A percentile compares a stretch with the other conserved stretches of the same genome.
Conservation (phyloP, 805 yeast genomes). For the Starmerella apicola region DNA sequence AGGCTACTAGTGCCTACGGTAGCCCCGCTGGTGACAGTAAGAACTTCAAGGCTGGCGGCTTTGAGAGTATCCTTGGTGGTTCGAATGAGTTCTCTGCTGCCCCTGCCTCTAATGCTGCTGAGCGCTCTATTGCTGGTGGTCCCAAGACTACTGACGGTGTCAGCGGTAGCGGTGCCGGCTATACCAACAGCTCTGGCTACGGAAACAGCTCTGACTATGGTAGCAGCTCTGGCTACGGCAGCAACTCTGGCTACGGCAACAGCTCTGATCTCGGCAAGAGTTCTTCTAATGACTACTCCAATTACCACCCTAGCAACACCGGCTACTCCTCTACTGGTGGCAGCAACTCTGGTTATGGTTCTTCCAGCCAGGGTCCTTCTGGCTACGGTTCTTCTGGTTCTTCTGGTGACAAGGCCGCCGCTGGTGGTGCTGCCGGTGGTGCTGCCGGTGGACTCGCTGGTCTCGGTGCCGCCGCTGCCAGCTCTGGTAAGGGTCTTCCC, state of each 20-base stretch:
- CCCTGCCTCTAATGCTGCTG: slow-evolving; percentile 5
- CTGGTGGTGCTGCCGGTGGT: slow-evolving; percentile 8
- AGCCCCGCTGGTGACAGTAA: neutral
- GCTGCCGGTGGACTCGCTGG: slow-evolving; percentile 15
- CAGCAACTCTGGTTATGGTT: slow-evolving; percentile 10
- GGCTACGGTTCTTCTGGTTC: neutral
- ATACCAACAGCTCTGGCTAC: slow-evolving; percentile 1
- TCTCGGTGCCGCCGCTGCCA: slow-evolving; percentile 9
- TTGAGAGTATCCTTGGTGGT: slow-evolving; percentile 11
- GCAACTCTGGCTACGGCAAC: slow-evolving; percentile 1
- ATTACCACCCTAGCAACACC: slow-evolving; percentile 13
- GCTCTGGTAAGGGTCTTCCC: slow-evolving; percentile 4
- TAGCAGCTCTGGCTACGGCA: slow-evolving; percentile 1
- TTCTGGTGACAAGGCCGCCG: slow-evolving; percentile 12
- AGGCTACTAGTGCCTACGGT: too few species aligned
- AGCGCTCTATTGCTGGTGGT: slow-evolving; percentile 10
- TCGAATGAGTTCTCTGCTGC: slow-evolving; percentile 14
- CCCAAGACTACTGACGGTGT: slow-evolving; percentile 18
- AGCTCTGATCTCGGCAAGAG: neutral
- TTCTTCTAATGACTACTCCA: neutral
- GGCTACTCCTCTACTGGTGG: slow-evolving; percentile 12
- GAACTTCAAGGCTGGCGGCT: slow-evolving; percentile 12
- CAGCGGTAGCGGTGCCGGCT: neutral
- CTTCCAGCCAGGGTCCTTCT: too few species aligned
- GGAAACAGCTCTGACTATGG: slow-evolving; percentile 1